phyloP scores from a whole-genome alignment of 106 monocot genomes.

The Apostasia shenzhenica region DNA sequence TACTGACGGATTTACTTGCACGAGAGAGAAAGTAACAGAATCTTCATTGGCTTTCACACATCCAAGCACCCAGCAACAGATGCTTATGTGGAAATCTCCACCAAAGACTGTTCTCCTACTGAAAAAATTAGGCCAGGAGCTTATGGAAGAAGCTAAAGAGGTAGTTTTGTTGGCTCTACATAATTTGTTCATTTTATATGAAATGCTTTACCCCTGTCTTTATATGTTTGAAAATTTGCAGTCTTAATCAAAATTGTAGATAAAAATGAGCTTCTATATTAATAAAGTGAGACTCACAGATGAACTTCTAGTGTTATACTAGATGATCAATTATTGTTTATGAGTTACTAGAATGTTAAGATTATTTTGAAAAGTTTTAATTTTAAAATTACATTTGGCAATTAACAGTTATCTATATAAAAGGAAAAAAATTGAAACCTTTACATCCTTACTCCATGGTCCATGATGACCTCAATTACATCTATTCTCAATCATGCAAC shows the following conservation, averaged over 20 bases:
- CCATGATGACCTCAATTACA: neutral
- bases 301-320: neutral
- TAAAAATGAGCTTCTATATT: too few relatives aligned
- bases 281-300: too few relatives aligned
- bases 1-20: slow-evolving; percentile 94
- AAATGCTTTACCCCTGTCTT: too few relatives aligned
- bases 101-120: slow-evolving; percentile 90
- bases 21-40: slow-evolving; percentile 95
- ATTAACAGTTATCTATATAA: too few relatives aligned
- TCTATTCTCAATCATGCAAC: neutral
- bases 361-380: neutral
- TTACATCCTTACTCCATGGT: neutral
- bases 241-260: too few relatives aligned
- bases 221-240: too few relatives aligned
- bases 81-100: slow-evolving; percentile 99
- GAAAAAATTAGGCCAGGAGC: slow-evolving; percentile 84
- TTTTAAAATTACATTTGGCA: too few relatives aligned
- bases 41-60: slow-evolving; percentile 98
- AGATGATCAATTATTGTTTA: neutral
- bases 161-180: slow-evolving; percentile 18
- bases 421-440: neutral
- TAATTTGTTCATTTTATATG: too few relatives aligned
- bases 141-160: slow-evolving; percentile 98
- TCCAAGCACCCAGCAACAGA: slow-evolving; percentile 99
- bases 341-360: neutral